A percentile compares a stretch with the other conserved stretches of the same genome.
Evolutionary conservation across 805 yeast genomes (phyloP).

Genomic region (Candida silvicultrix): DNA sequence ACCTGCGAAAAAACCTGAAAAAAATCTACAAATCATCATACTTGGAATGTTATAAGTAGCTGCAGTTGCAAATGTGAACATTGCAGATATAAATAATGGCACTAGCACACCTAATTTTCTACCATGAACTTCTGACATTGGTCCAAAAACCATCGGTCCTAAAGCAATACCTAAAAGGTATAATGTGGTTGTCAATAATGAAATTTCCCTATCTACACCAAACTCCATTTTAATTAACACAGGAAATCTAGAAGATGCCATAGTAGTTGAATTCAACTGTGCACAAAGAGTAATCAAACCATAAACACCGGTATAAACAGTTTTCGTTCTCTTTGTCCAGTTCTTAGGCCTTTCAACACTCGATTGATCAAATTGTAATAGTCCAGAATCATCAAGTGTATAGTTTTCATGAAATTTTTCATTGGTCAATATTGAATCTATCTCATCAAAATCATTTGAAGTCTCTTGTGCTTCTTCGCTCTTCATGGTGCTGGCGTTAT

Average conservation of each 20-base stretch:
- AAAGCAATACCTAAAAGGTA: constrained; percentile 62
- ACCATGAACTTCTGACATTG: constrained; percentile 37
- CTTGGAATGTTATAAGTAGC: constrained; percentile 43
- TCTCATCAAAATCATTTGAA: too few species aligned
- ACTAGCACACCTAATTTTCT: constrained; percentile 36
- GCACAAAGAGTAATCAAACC: constrained; percentile 37
- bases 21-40: constrained; percentile 47
- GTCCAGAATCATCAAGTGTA: constrained; percentile 8
- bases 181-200: constrained; percentile 48
- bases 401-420: not conserved
- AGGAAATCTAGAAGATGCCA: constrained; percentile 32
- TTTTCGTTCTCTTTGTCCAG: constrained; percentile 30
- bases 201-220: constrained; percentile 39
- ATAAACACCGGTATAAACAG: constrained; percentile 31
- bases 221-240: constrained; percentile 28
- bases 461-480: too few species aligned
- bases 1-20: constrained; percentile 54
- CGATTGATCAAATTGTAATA: constrained; percentile 6
- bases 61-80: constrained; percentile 46
- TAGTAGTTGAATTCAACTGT: constrained; percentile 44
- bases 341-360: constrained; percentile 23
- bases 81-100: constrained; percentile 32
- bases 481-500: too few species aligned
- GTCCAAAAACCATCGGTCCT: constrained; percentile 56
- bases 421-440: too few species aligned